Evolutionary conservation across 176 grass and related monocot species (phyloP).

Genomic region (Paspalum notatum): DNA sequence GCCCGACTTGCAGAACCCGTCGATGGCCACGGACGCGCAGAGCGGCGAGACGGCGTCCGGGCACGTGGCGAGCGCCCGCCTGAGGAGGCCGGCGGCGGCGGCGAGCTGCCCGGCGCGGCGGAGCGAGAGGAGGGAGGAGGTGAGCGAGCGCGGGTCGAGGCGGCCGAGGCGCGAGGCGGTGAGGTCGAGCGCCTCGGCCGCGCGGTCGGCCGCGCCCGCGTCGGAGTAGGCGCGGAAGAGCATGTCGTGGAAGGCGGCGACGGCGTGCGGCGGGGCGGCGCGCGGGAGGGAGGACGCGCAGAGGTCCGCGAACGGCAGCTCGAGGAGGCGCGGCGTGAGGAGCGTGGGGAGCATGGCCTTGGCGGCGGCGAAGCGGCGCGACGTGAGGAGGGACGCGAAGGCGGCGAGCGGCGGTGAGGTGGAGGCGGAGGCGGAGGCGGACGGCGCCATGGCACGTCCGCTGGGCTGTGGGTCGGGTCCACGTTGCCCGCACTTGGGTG

Average conservation of each 20-base stretch:
- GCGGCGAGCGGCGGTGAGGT: constrained; percentile 19
- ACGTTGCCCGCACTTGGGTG: neutral
- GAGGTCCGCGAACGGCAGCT: constrained; percentile 56
- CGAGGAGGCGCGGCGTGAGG: constrained; percentile 38
- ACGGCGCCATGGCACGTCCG: no score
- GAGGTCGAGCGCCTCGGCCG: constrained; percentile 58
- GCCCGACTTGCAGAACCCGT: constrained; percentile 67
- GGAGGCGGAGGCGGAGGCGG: neutral
- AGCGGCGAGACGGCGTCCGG: constrained; percentile 46
- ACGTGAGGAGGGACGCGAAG: constrained; percentile 57
- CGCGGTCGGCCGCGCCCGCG: constrained; percentile 33
- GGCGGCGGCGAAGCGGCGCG: constrained; percentile 54
- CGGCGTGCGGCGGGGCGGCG: constrained; percentile 49
- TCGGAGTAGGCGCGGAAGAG: constrained; percentile 81
- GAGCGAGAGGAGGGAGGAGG: constrained; percentile 66
- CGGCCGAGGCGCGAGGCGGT: constrained; percentile 63
- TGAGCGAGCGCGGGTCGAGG: constrained; percentile 68
- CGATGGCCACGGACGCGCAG: constrained; percentile 50
- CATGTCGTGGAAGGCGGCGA: constrained; percentile 68
- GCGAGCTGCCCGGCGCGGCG: constrained; percentile 53
- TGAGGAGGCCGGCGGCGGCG: constrained; percentile 50
- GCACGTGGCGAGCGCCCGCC: constrained; percentile 34
- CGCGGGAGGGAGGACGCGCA: constrained; percentile 48
- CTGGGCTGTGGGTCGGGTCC: neutral
- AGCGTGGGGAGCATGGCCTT: constrained; percentile 59